Evolutionary conservation across 2,329 filamentous ascomycete genomes (phyloP), one percentile per base, ranked within the genome.

Genomic region (Fonsecaea pugnacius): DNA sequence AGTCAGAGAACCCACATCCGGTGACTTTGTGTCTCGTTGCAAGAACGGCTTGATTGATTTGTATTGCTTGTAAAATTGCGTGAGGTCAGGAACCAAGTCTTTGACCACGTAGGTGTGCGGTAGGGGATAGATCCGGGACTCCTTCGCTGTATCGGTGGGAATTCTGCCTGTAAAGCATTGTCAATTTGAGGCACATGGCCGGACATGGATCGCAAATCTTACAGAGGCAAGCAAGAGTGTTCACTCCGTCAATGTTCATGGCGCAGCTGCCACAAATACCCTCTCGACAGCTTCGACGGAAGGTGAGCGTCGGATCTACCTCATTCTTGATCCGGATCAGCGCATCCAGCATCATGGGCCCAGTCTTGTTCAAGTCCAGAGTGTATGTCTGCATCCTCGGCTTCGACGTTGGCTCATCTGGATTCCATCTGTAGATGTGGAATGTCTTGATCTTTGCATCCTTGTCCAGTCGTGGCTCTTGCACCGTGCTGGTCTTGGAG

Each of bases 51-150:
- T 96, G 82, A 99, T 97, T 16, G 93, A 97, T 83, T 97, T 96
- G 87, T 99, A 99, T 85, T 99, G 95, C 87, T 98, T 98, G 88
- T 99, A 99, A 84, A 99, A 98, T 76, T 95, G 91, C 68, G 95
- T 99, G 83, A 99, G 84, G 78, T 99, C 95, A 65, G 95, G 94
- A 36, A 99, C 95, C 68, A 99, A 88, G 78, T 99, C 95, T 87
- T 98, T 99, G 82, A 99, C 93, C 72, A 99, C 91, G 81, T 97
- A 99, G 79, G 93, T 97, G 83, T 99, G 95, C 73, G 95, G 95
- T 72, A 99, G 86, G 67, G 95, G 95, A 84, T 99, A 99, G 80
- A 99, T 93, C 83, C 96, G 94, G 75, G 91, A 87, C 73, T 97
- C 91, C 75, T 90, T 85, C 72, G 82, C 80, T 66, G 88, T 87